Conservation (phyloP, 371 early-diverging fungal species). For the Mucor irregularis region DNA sequence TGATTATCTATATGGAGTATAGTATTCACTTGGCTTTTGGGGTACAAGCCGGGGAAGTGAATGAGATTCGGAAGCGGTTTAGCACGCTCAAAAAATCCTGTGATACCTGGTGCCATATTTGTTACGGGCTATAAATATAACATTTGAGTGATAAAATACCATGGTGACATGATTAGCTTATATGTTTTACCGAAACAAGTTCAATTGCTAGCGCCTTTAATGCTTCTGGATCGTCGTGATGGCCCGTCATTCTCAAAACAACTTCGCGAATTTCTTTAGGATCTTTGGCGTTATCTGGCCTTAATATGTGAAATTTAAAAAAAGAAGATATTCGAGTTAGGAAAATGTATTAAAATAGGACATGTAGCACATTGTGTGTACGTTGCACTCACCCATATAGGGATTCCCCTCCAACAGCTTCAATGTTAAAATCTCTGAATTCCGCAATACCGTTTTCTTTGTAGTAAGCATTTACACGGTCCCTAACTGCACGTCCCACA, state of each 20-base stretch:
- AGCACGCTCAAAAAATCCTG: slow-evolving; percentile 50
- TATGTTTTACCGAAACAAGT: slow-evolving; percentile 58
- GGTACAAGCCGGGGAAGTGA: slow-evolving; percentile 60
- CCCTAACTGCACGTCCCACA: slow-evolving; percentile 62
- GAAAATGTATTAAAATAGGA: background rate
- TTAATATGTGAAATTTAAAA: slow-evolving; percentile 15
- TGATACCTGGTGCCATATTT: slow-evolving; percentile 33
- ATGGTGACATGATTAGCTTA: too few relatives aligned
- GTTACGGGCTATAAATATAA: slow-evolving; percentile 57
- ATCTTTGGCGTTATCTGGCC: slow-evolving; percentile 38
- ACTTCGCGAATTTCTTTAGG: slow-evolving; percentile 57
- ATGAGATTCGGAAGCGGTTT: slow-evolving; percentile 42
- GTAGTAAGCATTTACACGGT: slow-evolving; percentile 47
- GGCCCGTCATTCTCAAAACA: slow-evolving; percentile 61
- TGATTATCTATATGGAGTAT: slow-evolving; percentile 27
- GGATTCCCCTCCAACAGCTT: slow-evolving; percentile 64
- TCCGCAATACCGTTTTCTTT: slow-evolving; percentile 51
- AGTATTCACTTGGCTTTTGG: slow-evolving; percentile 36
- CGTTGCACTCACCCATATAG: slow-evolving; percentile 56
- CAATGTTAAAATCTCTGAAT: slow-evolving; percentile 57
- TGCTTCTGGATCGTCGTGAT: slow-evolving; percentile 57
- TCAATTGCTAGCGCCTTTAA: slow-evolving; percentile 64
- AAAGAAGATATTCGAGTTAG: too few relatives aligned
- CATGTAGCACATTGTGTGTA: background rate
- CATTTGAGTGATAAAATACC: background rate